phyloP scores from a whole-genome alignment of 208 protist species.

The Lotmaria passim region DNA sequence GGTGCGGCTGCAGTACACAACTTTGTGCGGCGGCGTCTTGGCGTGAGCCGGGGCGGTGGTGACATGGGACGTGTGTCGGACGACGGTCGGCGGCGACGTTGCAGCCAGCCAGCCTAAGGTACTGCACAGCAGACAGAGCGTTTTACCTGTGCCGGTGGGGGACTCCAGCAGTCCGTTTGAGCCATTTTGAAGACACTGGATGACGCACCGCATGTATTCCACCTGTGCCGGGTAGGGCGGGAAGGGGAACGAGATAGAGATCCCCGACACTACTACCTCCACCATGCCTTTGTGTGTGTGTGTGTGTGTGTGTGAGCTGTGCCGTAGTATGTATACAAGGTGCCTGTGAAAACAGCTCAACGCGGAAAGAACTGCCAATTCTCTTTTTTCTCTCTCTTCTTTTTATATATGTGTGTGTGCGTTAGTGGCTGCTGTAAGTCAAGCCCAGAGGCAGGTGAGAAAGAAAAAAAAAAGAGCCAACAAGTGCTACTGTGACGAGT shows the following conservation, averaged over 20 bases:
- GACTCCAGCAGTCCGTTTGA: conserved; percentile 96
- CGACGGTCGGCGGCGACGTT: not conserved
- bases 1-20: conserved; percentile 98
- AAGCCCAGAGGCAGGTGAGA: too few relatives aligned
- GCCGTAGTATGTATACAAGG: too few relatives aligned
- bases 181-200: conserved; percentile 82
- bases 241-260: conserved; percentile 92
- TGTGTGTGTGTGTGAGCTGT: too few relatives aligned
- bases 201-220: conserved; percentile 95
- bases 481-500: too few relatives aligned
- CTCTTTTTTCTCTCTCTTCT: too few relatives aligned
- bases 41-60: not conserved
- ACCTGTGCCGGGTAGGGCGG: conserved; percentile 93
- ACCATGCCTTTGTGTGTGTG: conserved; percentile 12
- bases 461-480: too few relatives aligned
- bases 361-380: too few relatives aligned
- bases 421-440: too few relatives aligned
- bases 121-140: conserved; percentile 96
- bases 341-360: too few relatives aligned
- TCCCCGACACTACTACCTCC: conserved; percentile 48
- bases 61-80: not conserved
- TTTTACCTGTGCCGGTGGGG: conserved; percentile 98
- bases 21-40: conserved; percentile 16
- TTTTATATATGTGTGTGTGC: too few relatives aligned
- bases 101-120: conserved; percentile 89